Evolutionary conservation across 805 yeast genomes (phyloP), one percentile per base, ranked within the genome.

Genomic region (Middelhovenomyces tepae): DNA sequence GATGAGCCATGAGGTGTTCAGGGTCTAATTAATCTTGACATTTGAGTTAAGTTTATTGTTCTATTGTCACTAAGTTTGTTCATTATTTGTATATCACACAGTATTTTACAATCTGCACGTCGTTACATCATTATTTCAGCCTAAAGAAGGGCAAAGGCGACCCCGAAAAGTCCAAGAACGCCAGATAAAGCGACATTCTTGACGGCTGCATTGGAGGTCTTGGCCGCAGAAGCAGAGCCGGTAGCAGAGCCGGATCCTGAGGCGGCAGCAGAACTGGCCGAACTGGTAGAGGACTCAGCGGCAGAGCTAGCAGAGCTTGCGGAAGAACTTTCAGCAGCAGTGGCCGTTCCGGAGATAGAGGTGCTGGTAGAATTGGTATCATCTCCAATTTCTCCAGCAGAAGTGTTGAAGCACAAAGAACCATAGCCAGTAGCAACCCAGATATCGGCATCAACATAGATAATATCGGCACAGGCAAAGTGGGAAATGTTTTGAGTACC

Each of bases 251-350:
- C 17, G 34, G n/a, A n/a, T n/a, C n/a, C n/a, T n/a, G n/a, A n/a
- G n/a, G 28, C 22, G 27, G 61, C 67, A 18, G 56, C 69, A 39
- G 60, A 53, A 24, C 56, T 50, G 27, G 72, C 81, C 2, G 94
- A 91, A 21, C 95, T 84, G 54, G 75, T 71, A 51, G 78, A 62
- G 8, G 82, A 62, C 28, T 80, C 78, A 35, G 79, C 83, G 31
- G 78, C 77, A 23, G 49, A 35, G n/a, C n/a, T n/a, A n/a, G n/a
- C n/a, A n/a, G n/a, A n/a, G n/a, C n/a, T n/a, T 17, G 41, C 32
- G 30, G 45, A 43, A n/a, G 36, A 8, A 17, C 34, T 18, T 18
- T 33, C 16, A 7, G 7, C 19, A n/a, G 37, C 13, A 28, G 32
- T 6, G 7, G 22, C 13, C 9, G 72, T 61, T 39, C 36, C 20